Base-by-base conservation (phyloP, 805 yeast genomes). In the Candida wancherniae region DNA sequence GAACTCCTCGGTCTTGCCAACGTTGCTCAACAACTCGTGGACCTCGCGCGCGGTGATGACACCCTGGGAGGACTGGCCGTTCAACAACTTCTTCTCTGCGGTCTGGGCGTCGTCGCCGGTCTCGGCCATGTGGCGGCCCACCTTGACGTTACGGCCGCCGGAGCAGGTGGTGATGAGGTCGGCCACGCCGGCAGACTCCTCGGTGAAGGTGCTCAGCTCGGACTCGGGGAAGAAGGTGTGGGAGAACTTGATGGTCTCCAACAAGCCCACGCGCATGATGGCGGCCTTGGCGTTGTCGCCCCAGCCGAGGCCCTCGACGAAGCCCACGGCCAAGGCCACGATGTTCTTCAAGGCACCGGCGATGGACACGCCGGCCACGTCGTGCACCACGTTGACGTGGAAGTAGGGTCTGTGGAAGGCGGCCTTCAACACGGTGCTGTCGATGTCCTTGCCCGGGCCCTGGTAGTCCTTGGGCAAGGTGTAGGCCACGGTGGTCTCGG, bases 241-340 rank as follows among this genome's bases (percentile, higher is more conserved):
- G 49, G 95, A 92, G 60, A 92, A 92, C 55, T 75, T 74, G 58
- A 88, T 83, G 53, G 84, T 85, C 67, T 92, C 98, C 51, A 81
- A 73, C 44, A 92, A 66, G 28, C 98, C 98, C 46, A 90, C 82
- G 67, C 98, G 77, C 88, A 90, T 94, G 50, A 92, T 80, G 25
- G 97, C 98, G 34, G 97, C 82, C 63, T 90, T 87, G 44, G 98
- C 97, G 58, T 92, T 92, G 63, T 87, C 95, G 60, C 98, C 98
- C 98, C 98, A 92, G 42, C 94, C 95, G 42, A 84, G 73, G 49
- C 98, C 98, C 62, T 86, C 95, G 41, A 90, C 97, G 55, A 92
- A 84, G 34, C 98, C 98, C 40, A 94, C 96, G 43, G 95, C 94
- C 53, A 87, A 69, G 21, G 98, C 98, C 41, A 90, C 90, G 31